Base-by-base conservation (phyloP, 2,329 filamentous ascomycete genomes). In the Alternaria postmessia region DNA sequence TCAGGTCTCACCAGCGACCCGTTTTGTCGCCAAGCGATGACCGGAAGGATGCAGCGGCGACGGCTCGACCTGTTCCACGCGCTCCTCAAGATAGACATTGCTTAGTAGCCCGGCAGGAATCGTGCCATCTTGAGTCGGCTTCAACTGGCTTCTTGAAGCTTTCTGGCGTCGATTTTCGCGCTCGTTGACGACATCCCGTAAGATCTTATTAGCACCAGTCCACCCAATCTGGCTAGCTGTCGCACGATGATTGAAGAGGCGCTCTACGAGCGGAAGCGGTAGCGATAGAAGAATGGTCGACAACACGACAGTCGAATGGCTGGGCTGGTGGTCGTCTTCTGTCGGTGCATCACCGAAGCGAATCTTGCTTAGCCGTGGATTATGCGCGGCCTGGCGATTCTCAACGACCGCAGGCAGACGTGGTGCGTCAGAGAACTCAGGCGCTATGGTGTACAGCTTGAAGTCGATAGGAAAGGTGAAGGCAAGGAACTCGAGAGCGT, bases 201-300 rank as follows among this genome's bases (percentile, higher is more conserved):
- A 78, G 53, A 81, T 71, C 39, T 75, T 77, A 5, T 69, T 73
- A n/a, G 80, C 74, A 2, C 75, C 78, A 22, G 74, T 68, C 64
- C 71, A 75, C 14, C 80, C 80, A 18, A 83, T 68, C 34, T 78
- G 78, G 18, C 72, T 77, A 42, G 85, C 86, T 8, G 88, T 82
- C 26, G 82, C 82, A 12, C 81, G 82, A 51, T 87, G 87, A 67
- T 91, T 89, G 34, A 93, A 81, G 2, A 92, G 78, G 60, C 84
- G 83, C 75, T 90, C 89, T 24, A 94, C 81, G 28, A 89, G 80
- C 14, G 85, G 81, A 66, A 91, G 91, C 0, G 91, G 91, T 6
- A 93, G 79, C 41, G 91, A 91, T 53, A 92, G 79, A 2, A 94
- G 80, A 22, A 92, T 81, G 28, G 86, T 88, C 0, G 91, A 93